Evolutionary conservation across 768 basidiomycete species (phyloP).

Genomic region (Rubroboletus pulcherrimus): DNA sequence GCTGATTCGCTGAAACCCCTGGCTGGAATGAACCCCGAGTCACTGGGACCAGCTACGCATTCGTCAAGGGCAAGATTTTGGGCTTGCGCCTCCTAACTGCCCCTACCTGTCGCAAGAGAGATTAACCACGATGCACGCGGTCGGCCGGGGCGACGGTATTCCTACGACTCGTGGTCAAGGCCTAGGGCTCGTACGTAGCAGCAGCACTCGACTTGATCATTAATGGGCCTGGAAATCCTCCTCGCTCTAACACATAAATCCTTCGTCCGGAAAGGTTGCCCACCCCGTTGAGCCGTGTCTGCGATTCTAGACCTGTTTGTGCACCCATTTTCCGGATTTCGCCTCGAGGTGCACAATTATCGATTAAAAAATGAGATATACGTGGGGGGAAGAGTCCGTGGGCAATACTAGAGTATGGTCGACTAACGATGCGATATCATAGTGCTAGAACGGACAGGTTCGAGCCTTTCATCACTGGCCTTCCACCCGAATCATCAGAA

Average conservation of each 20-base stretch:
- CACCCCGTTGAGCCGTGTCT: not conserved
- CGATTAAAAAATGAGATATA: not conserved
- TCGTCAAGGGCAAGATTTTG: not conserved
- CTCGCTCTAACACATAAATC: not conserved
- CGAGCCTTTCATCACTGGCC: not conserved
- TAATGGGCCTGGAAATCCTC: conserved; percentile 3
- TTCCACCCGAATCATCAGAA: conserved; percentile 27
- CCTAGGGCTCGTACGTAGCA: not conserved
- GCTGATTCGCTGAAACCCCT: conserved; percentile 7
- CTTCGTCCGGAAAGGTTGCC: not conserved
- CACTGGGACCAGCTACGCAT: conserved; percentile 10
- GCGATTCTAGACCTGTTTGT: not conserved
- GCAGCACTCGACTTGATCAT: not conserved
- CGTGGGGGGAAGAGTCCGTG: not conserved
- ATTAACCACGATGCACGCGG: conserved; percentile 28
- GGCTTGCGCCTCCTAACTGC: not conserved
- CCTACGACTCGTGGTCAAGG: conserved; percentile 10
- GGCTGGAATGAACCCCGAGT: conserved; percentile 16
- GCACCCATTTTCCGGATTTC: not conserved
- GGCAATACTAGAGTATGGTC: not conserved
- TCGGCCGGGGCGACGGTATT: conserved; percentile 12
- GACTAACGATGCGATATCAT: not conserved
- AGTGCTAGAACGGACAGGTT: conserved; percentile 6
- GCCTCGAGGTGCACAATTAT: not conserved
- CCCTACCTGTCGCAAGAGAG: conserved; percentile 5